Base-by-base conservation (phyloP, 2,329 filamentous ascomycete species). In the Apiospora rasikravindrae region DNA sequence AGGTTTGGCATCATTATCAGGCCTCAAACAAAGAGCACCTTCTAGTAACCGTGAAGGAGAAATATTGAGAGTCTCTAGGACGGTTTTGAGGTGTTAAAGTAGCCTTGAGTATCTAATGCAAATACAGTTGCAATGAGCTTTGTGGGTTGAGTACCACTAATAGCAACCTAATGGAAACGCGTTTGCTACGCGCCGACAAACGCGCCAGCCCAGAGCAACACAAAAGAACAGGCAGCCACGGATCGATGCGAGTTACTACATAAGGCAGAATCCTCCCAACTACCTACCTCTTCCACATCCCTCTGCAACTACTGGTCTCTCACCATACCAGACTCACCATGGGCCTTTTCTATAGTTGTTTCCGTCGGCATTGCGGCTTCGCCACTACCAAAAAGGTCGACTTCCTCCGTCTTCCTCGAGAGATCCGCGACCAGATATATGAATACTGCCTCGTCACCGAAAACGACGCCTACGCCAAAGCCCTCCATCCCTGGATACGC, bases 351-450 rank as follows among this genome's bases (percentile, higher is more conserved):
- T 4, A 53, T 19, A 4, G 10, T 26, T 11, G n/a, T 16, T 16
- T 45, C 6, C 44, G 44, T 22, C 44, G 16, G 44, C 44, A 45
- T 22, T 5, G 4, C 44, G 44, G 44, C 44, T 22, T 44, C 42
- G 2, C 16, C 44, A 4, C 16, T 7, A 19, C 45, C 24, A 53
- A 26, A 8, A 53, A 13, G 49, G 3, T 24, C 49, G 24, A 26
- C 49, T 26, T 53, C 24, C 13, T 16, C 49, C 85, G n/a, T 67
- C 14, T 67, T 1, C 61, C 61, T 5, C 61, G 61, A 11, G 61
- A 67, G 26, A 19, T 67, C 61, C 61, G 61, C 29, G 40, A 67
- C 29, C 33, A 67, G 61, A 67, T 67, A 13, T 67, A 44, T 19
- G 33, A 40, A 19, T 19, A 40, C 29, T 67, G 40, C 14, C 33